phyloP scores from a whole-genome alignment of 1,139 yeast genomes.

The Meyerozyma athensensis region DNA sequence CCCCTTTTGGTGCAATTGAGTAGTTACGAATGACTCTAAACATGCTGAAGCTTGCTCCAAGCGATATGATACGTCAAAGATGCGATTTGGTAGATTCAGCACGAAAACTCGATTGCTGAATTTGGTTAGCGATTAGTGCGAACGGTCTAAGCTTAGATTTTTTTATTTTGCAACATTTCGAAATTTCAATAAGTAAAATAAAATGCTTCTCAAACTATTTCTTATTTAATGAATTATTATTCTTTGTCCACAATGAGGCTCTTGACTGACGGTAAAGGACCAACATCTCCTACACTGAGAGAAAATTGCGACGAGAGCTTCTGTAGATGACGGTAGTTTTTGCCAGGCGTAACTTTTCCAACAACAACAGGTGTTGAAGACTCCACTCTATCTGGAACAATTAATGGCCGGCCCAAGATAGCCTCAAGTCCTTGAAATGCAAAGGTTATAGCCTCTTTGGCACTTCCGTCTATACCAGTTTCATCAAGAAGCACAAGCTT shows the following conservation, averaged over 20 bases:
- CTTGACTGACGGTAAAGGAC: not conserved
- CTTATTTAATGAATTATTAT: too few relatives aligned
- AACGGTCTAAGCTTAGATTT: too few relatives aligned
- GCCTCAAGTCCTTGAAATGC: conserved; percentile 13
- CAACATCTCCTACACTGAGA: not conserved
- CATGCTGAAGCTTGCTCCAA: too few relatives aligned
- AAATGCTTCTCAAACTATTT: too few relatives aligned
- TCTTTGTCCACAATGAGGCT: not conserved
- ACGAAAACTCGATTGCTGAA: too few relatives aligned
- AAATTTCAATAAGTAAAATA: too few relatives aligned
- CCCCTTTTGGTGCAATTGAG: not conserved
- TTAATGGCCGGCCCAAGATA: conserved; percentile 10
- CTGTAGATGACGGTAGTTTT: conserved; percentile 1
- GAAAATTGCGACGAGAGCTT: not conserved
- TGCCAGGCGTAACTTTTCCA: conserved; percentile 9
- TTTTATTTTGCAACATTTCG: too few relatives aligned
- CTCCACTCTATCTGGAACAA: conserved; percentile 11
- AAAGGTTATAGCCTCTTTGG: conserved; percentile 13
- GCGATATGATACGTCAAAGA: too few relatives aligned
- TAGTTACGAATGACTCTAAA: not conserved
- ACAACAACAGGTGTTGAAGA: conserved; percentile 8
- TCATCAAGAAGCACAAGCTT: conserved; percentile 10
- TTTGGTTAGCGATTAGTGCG: too few relatives aligned
- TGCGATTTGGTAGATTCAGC: too few relatives aligned
- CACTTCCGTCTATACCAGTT: conserved; percentile 9